These are phyloP conservation scores for Yarrowia osloensis DNA, from an alignment of 805 yeast genomes.

Conservation along the genomic window DNA sequence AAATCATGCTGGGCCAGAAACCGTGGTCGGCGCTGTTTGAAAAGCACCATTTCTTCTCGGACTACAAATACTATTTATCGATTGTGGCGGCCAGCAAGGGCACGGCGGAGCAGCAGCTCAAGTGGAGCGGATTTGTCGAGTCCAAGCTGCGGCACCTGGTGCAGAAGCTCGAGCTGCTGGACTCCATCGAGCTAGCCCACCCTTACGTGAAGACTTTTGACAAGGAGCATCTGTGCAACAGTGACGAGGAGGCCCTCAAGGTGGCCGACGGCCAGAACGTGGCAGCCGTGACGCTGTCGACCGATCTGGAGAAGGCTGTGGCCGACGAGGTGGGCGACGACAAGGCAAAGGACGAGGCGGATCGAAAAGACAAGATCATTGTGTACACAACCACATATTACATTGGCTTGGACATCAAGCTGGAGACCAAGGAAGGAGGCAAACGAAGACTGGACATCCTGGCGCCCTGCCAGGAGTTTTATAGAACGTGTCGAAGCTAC, in stretches of 20 bases:
- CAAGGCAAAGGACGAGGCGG: conserved; percentile 37
- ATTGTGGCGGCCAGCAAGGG: conserved; percentile 76
- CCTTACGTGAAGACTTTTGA: conserved; percentile 83
- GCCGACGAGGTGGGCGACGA: conserved; percentile 38
- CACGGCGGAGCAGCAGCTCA: conserved; percentile 75
- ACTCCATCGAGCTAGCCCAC: conserved; percentile 80
- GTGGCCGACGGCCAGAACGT: conserved; percentile 67
- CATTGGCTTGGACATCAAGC: conserved; percentile 69
- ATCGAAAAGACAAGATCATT: conserved; percentile 35
- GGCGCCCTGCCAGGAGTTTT: conserved; percentile 88
- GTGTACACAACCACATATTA: conserved; percentile 73
- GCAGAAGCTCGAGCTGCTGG: conserved; percentile 74
- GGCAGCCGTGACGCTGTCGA: conserved; percentile 26
- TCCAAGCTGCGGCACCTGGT: conserved; percentile 80
- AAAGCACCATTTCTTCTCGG: conserved; percentile 78
- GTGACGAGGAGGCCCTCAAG: conserved; percentile 57
- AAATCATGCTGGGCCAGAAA: conserved; percentile 62
- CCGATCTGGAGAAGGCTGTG: conserved; percentile 33
- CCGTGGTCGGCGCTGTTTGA: conserved; percentile 75
- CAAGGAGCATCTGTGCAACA: conserved; percentile 51
- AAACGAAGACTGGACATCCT: conserved; percentile 66
- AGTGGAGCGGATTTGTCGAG: conserved; percentile 93
- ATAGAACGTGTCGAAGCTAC: conserved; percentile 75
- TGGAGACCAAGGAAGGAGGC: conserved; percentile 53
- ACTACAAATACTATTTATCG: conserved; percentile 83